Conservation (phyloP, 2,329 filamentous ascomycete genomes). For the Curvularia spicifera region DNA sequence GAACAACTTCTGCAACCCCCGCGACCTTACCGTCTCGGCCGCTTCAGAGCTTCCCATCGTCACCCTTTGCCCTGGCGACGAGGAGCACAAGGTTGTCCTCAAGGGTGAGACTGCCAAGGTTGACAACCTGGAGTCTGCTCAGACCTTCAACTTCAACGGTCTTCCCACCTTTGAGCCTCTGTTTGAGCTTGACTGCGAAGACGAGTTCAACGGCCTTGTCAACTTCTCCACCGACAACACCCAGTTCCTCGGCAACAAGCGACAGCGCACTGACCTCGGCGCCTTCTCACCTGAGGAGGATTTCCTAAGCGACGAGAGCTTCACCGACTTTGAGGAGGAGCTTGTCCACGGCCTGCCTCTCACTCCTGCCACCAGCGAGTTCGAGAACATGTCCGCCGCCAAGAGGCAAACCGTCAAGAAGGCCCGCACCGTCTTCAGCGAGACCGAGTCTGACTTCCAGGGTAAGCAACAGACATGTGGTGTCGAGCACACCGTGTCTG, state of each 20-base stretch:
- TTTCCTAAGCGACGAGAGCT: conserved; percentile 77
- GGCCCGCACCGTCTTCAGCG: conserved; percentile 38
- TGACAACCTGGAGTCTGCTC: conserved; percentile 45
- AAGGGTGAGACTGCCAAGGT: conserved; percentile 52
- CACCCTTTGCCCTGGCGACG: conserved; percentile 67
- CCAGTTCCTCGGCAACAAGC: conserved; percentile 68
- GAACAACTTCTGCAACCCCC: conserved; percentile 88
- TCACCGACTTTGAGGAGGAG: conserved; percentile 76
- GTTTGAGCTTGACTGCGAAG: conserved; percentile 88
- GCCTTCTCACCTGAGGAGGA: conserved; percentile 72
- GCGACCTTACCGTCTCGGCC: conserved; percentile 77
- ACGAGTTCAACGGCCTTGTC: conserved; percentile 81
- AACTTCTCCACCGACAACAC: conserved; percentile 69
- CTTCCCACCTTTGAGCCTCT: conserved; percentile 82
- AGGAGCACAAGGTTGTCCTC: conserved; percentile 63
- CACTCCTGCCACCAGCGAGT: conserved; percentile 65
- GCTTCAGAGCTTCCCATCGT: conserved; percentile 69
- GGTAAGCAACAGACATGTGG: conserved; percentile 44
- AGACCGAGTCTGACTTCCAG: conserved; percentile 47
- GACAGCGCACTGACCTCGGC: conserved; percentile 73
- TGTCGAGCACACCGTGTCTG: conserved; percentile 44
- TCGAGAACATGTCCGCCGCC: conserved; percentile 38
- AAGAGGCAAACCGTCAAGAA: conserved; percentile 43
- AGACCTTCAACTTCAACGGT: conserved; percentile 56
- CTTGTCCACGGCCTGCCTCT: conserved; percentile 67